Evolutionary conservation across 495 filamentous ascomycete genomes (phyloP).

Genomic region (Pseudotulostoma volvatum): DNA sequence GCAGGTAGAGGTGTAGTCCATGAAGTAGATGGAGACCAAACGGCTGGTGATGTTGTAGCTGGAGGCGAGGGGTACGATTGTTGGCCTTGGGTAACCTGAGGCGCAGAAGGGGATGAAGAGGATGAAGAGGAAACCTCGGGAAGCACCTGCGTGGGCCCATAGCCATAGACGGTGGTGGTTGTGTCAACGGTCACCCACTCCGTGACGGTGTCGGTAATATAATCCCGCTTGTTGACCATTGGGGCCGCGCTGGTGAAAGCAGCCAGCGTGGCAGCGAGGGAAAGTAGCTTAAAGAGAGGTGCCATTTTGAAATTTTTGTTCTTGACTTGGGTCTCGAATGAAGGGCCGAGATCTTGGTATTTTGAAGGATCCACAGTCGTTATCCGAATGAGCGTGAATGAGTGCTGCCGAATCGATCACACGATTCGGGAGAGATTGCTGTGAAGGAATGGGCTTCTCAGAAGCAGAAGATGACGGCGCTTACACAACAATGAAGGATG

Average conservation of each 20-base stretch:
- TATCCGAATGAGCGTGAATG: no score
- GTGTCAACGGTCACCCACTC: conserved; percentile 15
- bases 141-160: conserved; percentile 7
- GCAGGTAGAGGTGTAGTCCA: not conserved
- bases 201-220: conserved; percentile 13
- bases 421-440: no score
- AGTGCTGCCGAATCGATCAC: no score
- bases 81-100: not conserved
- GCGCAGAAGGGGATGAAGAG: not conserved
- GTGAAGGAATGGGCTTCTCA: no score
- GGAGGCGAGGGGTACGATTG: conserved; percentile 1
- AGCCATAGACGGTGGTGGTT: conserved; percentile 25
- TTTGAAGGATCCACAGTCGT: no score
- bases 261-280: conserved; percentile 26
- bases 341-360: no score
- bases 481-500: no score
- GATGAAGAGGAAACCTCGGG: not conserved
- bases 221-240: conserved; percentile 21
- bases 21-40: conserved; percentile 2
- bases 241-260: conserved; percentile 21
- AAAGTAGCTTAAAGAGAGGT: conserved; percentile 26
- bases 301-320: conserved; percentile 28
- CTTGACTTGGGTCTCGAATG: no score
- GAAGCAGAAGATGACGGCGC: no score
- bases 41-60: not conserved